These are phyloP conservation scores for Auricularia sp. DNA, from an alignment of 768 basidiomycete species.

Conservation along the genomic window DNA sequence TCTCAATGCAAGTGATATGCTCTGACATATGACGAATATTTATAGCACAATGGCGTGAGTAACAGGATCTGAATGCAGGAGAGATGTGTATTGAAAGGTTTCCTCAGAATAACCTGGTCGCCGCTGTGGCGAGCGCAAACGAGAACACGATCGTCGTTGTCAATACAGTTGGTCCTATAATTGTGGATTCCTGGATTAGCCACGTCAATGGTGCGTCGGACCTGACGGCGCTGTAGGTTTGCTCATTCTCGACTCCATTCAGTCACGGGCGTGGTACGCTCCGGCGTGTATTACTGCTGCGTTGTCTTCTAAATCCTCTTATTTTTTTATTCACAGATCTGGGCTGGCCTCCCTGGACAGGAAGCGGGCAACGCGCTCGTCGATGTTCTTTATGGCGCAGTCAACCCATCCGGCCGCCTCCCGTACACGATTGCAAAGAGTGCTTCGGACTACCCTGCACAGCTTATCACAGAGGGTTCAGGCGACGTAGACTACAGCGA, in stretches of 20 bases:
- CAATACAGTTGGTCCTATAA: constrained; percentile 67
- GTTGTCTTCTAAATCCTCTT: neutral
- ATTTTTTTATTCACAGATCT: constrained; percentile 25
- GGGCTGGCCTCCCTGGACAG: constrained; percentile 57
- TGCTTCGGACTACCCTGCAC: constrained; percentile 24
- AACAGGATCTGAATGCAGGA: too few relatives aligned
- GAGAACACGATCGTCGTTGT: constrained; percentile 74
- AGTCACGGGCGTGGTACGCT: constrained; percentile 11
- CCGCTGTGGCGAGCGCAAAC: constrained; percentile 53
- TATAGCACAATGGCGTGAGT: constrained; percentile 34
- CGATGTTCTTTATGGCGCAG: constrained; percentile 69
- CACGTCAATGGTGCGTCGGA: constrained; percentile 59
- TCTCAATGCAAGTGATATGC: too few relatives aligned
- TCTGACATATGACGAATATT: too few relatives aligned
- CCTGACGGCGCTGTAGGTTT: constrained; percentile 21
- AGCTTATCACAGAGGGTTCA: constrained; percentile 28
- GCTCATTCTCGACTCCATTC: constrained; percentile 14
- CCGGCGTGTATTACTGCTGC: too few relatives aligned
- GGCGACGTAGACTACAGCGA: neutral
- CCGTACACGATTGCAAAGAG: constrained; percentile 32
- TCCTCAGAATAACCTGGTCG: constrained; percentile 29
- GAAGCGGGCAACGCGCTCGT: constrained; percentile 59
- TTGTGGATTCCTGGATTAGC: constrained; percentile 59
- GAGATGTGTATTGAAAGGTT: too few relatives aligned
- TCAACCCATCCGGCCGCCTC: constrained; percentile 48